Conservation (phyloP, 2,329 filamentous ascomycete genomes). For the Hypomyces rosellus region DNA sequence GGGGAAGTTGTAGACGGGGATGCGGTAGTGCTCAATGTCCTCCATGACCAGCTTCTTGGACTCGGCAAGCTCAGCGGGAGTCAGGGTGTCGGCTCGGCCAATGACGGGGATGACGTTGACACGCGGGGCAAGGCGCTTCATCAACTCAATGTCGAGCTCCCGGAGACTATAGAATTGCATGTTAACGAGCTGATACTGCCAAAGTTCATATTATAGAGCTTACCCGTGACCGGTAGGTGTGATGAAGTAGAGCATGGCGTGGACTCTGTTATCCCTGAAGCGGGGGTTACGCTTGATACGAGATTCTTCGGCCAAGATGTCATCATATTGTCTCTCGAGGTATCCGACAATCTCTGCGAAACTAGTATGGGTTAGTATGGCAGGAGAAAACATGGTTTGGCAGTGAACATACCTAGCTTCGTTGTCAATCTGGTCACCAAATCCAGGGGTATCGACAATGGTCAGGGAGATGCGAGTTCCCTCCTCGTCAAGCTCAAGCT, state of each 20-base stretch:
- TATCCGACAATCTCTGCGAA: constrained; percentile 98
- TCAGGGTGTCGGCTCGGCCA: constrained; percentile 95
- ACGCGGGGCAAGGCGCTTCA: constrained; percentile 96
- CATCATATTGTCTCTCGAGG: constrained; percentile 98
- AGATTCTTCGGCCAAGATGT: constrained; percentile 98
- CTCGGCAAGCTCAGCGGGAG: constrained; percentile 91
- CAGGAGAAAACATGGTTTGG: neutral
- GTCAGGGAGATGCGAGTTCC: constrained; percentile 96
- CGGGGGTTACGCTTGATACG: constrained; percentile 99
- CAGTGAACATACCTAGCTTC: constrained; percentile 71
- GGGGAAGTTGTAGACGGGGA: constrained; percentile 99
- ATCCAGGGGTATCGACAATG: constrained; percentile 96
- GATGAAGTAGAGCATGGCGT: constrained; percentile 98
- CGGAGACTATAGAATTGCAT: constrained; percentile 60
- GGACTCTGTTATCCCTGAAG: constrained; percentile 98
- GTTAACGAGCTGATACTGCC: neutral
- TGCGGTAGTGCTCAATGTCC: constrained; percentile 99
- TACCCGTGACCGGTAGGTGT: constrained; percentile 94
- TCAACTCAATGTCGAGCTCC: constrained; percentile 98
- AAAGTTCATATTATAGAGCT: constrained; percentile 22
- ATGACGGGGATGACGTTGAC: constrained; percentile 99
- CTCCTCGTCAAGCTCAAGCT: constrained; percentile 95
- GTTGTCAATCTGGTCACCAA: constrained; percentile 98
- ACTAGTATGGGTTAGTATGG: constrained; percentile 30
- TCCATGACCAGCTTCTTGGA: constrained; percentile 99